Percentiles rank a stretch among this genome's conserved stretches.
phyloP scores from a whole-genome alignment of 1,139 yeast genomes.

The Blastobotrys arbuscula region DNA sequence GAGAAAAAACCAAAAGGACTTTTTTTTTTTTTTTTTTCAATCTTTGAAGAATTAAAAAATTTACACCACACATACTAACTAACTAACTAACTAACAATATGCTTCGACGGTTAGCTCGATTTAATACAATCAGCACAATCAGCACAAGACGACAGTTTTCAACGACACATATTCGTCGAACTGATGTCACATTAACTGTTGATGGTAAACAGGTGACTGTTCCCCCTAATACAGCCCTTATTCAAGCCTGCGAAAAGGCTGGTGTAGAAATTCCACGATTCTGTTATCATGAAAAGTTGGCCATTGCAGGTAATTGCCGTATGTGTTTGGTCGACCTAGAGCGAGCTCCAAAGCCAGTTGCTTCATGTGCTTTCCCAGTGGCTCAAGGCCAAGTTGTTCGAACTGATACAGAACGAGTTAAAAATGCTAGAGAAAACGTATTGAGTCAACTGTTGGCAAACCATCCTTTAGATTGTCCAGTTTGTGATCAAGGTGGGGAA shows the following conservation, averaged over 20 bases:
- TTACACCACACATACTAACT: background rate
- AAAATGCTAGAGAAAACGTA: slow-evolving; percentile 84
- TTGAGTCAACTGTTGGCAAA: slow-evolving; percentile 84
- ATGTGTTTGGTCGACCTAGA: slow-evolving; percentile 92
- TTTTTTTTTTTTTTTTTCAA: background rate
- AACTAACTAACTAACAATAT: background rate
- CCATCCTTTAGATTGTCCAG: slow-evolving; percentile 91
- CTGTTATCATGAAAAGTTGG: slow-evolving; percentile 87
- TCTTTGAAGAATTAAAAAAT: background rate
- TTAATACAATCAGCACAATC: background rate
- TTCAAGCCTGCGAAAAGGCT: slow-evolving; percentile 89
- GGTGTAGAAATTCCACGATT: slow-evolving; percentile 85
- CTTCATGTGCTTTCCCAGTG: slow-evolving; percentile 90
- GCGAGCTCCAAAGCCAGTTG: slow-evolving; percentile 84
- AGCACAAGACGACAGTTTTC: slow-evolving; percentile 27
- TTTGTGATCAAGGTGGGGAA: slow-evolving; percentile 94
- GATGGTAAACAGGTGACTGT: slow-evolving; percentile 74
- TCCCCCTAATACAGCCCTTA: slow-evolving; percentile 83
- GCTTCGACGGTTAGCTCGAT: slow-evolving; percentile 6
- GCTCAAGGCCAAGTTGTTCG: slow-evolving; percentile 85
- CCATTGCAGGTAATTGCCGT: slow-evolving; percentile 93
- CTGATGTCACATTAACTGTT: slow-evolving; percentile 68
- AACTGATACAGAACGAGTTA: slow-evolving; percentile 74
- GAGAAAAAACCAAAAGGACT: background rate
- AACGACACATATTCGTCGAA: slow-evolving; percentile 28